Evolutionary conservation across 306 rosid species (phyloP).

Genomic region (Gillenia trifoliata): DNA sequence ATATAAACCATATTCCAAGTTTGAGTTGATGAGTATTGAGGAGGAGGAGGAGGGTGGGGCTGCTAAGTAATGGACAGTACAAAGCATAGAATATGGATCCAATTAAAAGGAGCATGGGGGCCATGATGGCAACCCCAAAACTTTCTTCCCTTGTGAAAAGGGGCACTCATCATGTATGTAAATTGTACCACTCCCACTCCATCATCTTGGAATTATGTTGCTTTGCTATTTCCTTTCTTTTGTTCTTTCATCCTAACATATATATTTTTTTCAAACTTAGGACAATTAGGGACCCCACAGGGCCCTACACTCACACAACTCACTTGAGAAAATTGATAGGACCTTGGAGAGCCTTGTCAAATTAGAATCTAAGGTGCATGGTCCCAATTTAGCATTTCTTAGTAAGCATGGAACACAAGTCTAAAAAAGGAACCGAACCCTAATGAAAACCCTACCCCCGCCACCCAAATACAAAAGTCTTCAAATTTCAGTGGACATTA

Average conservation of each 20-base stretch:
- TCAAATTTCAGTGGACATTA: neutral
- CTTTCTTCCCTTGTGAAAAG: constrained; percentile 68
- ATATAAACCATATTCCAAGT: constrained; percentile 41
- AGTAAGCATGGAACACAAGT: constrained; percentile 38
- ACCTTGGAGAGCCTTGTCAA: constrained; percentile 28
- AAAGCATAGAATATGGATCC: constrained; percentile 53
- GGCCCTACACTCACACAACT: constrained; percentile 45
- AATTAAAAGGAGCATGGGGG: constrained; percentile 41
- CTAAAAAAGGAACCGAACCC: constrained; percentile 25
- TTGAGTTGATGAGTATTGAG: constrained; percentile 18
- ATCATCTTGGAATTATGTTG: constrained; percentile 63
- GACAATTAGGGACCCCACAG: neutral
- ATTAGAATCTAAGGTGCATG: constrained; percentile 24
- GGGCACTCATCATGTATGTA: constrained; percentile 48
- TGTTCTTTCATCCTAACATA: constrained; percentile 30
- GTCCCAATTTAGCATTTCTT: constrained; percentile 36
- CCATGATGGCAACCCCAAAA: constrained; percentile 53
- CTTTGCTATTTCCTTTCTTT: constrained; percentile 33
- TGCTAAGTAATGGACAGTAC: constrained; percentile 38
- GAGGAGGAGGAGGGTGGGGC: constrained; percentile 39
- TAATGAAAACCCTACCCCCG: constrained; percentile 19
- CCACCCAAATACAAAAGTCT: constrained; percentile 21
- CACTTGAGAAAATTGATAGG: constrained; percentile 29
- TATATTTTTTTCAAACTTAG: constrained; percentile 27
- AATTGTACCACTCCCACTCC: constrained; percentile 8